Conservation (phyloP, 495 filamentous ascomycete genomes). For the Aspergillus asperescens region DNA sequence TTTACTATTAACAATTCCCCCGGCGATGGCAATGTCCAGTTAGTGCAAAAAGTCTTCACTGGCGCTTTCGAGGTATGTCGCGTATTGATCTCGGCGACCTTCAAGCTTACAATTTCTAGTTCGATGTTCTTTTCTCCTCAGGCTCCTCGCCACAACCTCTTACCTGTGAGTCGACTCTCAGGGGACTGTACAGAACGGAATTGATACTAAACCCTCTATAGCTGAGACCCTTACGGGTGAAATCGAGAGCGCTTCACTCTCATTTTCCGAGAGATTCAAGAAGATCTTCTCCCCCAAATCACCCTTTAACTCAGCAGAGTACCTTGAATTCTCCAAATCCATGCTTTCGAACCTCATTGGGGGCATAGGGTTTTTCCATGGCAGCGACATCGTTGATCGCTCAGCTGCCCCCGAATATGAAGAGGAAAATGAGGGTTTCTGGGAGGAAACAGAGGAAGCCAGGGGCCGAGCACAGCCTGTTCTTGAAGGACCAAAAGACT, state of each 20-base stretch:
- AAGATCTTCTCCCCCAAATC: constrained; percentile 66
- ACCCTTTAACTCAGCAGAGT: constrained; percentile 69
- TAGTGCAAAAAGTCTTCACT: constrained; percentile 89
- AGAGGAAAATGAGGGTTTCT: constrained; percentile 95
- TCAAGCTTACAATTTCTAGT: constrained; percentile 43
- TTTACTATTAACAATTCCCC: constrained; percentile 71
- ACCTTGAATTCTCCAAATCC: constrained; percentile 74
- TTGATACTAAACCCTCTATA: constrained; percentile 30
- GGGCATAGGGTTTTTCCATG: constrained; percentile 93
- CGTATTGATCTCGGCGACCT: background rate
- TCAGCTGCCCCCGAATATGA: constrained; percentile 88
- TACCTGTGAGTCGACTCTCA: constrained; percentile 42
- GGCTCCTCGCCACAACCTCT: constrained; percentile 57
- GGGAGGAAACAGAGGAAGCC: constrained; percentile 82
- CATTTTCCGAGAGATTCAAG: constrained; percentile 70
- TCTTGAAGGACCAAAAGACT: constrained; percentile 77
- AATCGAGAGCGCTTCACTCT: constrained; percentile 57
- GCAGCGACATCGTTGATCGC: constrained; percentile 78
- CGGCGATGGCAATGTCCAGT: constrained; percentile 72
- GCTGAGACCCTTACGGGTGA: constrained; percentile 64
- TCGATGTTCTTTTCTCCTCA: constrained; percentile 89
- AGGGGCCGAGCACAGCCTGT: constrained; percentile 56
- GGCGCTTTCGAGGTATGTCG: constrained; percentile 68
- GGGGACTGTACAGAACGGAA: background rate
- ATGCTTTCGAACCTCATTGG: constrained; percentile 94